Evolutionary conservation across 2,329 filamentous ascomycete genomes (phyloP).

Genomic region (Alternaria sp.): DNA sequence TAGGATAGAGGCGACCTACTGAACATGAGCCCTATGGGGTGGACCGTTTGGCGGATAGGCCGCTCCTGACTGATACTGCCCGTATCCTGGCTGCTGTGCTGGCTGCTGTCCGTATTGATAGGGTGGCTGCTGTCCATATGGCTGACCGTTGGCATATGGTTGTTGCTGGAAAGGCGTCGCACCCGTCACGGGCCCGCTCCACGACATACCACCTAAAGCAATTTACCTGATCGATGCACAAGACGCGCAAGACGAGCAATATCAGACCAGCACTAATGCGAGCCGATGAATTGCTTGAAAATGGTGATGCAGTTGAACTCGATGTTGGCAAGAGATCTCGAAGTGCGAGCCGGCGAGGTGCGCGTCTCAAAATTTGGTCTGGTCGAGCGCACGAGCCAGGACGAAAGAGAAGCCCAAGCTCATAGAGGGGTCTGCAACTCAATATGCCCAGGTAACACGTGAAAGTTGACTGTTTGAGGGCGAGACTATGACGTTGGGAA

Average conservation of each 20-base stretch:
- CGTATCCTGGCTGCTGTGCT: constrained; percentile 38
- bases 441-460: constrained; percentile 4
- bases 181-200: constrained; percentile 46
- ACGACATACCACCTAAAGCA: constrained; percentile 42
- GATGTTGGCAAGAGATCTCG: constrained; percentile 21
- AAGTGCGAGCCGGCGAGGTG: constrained; percentile 28
- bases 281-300: constrained; percentile 10
- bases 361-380: constrained; percentile 36
- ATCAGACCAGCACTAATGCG: constrained; percentile 1
- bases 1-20: constrained; percentile 37
- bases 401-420: constrained; percentile 21
- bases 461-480: not conserved
- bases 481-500: constrained; percentile 8
- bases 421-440: constrained; percentile 12
- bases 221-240: constrained; percentile 10
- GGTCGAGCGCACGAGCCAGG: constrained; percentile 41
- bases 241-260: not conserved
- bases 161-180: constrained; percentile 46
- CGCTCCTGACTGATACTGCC: constrained; percentile 40
- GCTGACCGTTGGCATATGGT: constrained; percentile 38
- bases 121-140: constrained; percentile 38
- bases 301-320: constrained; percentile 11
- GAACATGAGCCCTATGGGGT: constrained; percentile 37
- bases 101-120: constrained; percentile 46
- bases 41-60: constrained; percentile 32